Evolutionary conservation across 352 stramenopile genomes (phyloP).

Genomic region (Pythium apleroticum): DNA sequence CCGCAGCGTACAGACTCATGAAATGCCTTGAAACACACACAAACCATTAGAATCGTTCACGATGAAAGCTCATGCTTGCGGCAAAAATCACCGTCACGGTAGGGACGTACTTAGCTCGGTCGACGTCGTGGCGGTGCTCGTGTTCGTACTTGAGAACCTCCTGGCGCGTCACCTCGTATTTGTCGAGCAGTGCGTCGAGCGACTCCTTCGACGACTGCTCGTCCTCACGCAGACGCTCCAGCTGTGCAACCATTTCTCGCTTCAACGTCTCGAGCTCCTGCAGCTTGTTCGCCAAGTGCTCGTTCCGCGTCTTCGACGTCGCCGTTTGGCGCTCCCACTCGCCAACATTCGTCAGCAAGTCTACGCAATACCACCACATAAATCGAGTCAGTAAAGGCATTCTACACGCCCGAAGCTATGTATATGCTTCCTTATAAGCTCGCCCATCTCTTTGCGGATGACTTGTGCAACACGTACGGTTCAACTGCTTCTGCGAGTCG

Average conservation of each 20-base stretch:
- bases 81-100: not conserved
- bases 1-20: constrained; percentile 72
- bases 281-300: constrained; percentile 51
- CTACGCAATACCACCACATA: constrained; percentile 21
- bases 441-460: not conserved
- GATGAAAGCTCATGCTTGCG: too few relatives aligned
- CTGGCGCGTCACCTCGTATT: constrained; percentile 66
- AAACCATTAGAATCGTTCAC: too few relatives aligned
- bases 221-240: constrained; percentile 66
- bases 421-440: not conserved
- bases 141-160: constrained; percentile 57
- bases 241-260: constrained; percentile 59
- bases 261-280: constrained; percentile 69
- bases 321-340: constrained; percentile 67
- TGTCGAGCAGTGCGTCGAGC: constrained; percentile 56
- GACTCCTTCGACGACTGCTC: constrained; percentile 71
- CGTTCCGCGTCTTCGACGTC: constrained; percentile 42
- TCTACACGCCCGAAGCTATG: not conserved
- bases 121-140: constrained; percentile 68
- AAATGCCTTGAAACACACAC: constrained; percentile 36
- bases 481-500: constrained; percentile 51
- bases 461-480: constrained; percentile 43
- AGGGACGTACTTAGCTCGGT: constrained; percentile 55
- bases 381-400: not conserved
- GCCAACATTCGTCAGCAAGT: constrained; percentile 55